These are phyloP conservation scores for Hypoxylon sp. DNA, from an alignment of 2,329 filamentous ascomycete genomes.

Conservation along the genomic window DNA sequence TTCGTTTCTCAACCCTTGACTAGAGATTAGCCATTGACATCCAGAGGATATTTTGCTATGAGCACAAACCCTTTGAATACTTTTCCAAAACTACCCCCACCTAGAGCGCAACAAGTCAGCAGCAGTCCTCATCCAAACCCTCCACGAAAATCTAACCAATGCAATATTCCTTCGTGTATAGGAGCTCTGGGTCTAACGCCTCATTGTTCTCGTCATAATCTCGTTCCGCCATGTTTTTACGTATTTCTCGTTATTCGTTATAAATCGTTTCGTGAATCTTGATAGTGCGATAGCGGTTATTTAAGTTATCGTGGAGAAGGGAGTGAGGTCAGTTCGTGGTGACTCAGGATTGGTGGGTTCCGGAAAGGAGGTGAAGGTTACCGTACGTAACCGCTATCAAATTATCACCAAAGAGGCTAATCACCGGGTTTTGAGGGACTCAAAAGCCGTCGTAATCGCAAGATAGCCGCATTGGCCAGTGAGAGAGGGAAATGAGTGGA, in stretches of 20 bases:
- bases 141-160: constrained; percentile 72
- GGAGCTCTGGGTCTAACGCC: constrained; percentile 84
- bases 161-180: constrained; percentile 94
- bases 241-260: constrained; percentile 36
- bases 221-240: constrained; percentile 63
- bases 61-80: constrained; percentile 91
- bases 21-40: constrained; percentile 37
- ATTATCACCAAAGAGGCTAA: constrained; percentile 12
- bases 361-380: constrained; percentile 41
- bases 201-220: constrained; percentile 66
- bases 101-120: constrained; percentile 62
- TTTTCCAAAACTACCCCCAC: constrained; percentile 97
- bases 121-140: constrained; percentile 28
- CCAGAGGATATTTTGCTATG: neutral
- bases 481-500: constrained; percentile 29
- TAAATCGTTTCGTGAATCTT: constrained; percentile 42
- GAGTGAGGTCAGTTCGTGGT: constrained; percentile 21
- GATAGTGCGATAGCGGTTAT: constrained; percentile 13
- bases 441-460: constrained; percentile 13
- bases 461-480: constrained; percentile 17
- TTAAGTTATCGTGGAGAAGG: constrained; percentile 11
- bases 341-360: constrained; percentile 28
- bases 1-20: constrained; percentile 87
- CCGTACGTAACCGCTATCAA: constrained; percentile 17
- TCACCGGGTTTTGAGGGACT: constrained; percentile 6